Conservation (phyloP, 495 filamentous ascomycete species). For the Staphylotrichum longicolle region DNA sequence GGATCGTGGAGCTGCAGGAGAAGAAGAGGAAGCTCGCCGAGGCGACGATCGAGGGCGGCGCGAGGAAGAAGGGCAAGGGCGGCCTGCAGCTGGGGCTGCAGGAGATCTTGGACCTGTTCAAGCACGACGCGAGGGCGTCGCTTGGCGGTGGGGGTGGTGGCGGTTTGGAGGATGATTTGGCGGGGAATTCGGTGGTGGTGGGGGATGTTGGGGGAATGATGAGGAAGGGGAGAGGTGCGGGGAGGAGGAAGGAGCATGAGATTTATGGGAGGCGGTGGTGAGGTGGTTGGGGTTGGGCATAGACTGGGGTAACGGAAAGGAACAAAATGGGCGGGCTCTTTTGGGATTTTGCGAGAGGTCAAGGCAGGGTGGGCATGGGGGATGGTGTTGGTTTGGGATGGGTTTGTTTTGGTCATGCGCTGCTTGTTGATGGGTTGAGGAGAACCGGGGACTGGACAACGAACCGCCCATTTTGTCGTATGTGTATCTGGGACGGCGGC, state of each 20-base stretch:
- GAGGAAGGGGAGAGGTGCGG: conserved; percentile 9
- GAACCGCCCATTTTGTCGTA: too few species aligned
- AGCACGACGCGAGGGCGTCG: conserved; percentile 57
- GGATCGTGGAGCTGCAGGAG: conserved; percentile 87
- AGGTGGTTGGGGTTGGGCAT: conserved; percentile 1
- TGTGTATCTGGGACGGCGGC: too few species aligned
- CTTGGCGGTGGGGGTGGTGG: not conserved
- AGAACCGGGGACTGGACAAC: too few species aligned
- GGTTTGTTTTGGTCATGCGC: not conserved
- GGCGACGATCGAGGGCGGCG: conserved; percentile 40
- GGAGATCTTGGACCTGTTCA: conserved; percentile 89
- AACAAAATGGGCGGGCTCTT: too few species aligned
- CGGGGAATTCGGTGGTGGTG: conserved; percentile 15
- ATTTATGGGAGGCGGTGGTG: conserved; percentile 45
- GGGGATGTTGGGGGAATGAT: conserved; percentile 22
- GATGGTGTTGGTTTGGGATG: not conserved
- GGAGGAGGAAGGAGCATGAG: conserved; percentile 33
- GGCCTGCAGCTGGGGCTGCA: conserved; percentile 84
- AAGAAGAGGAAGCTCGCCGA: conserved; percentile 87
- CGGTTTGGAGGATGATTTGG: conserved; percentile 7
- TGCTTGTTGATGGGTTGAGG: not conserved
- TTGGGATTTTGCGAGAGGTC: too few species aligned
- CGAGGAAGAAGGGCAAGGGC: conserved; percentile 47
- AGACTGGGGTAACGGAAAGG: not conserved
- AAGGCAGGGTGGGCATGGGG: too few species aligned